Evolutionary conservation across 495 filamentous ascomycete species (phyloP), one percentile per base, ranked within the genome.

Genomic region (Baudoinia panamericana): DNA sequence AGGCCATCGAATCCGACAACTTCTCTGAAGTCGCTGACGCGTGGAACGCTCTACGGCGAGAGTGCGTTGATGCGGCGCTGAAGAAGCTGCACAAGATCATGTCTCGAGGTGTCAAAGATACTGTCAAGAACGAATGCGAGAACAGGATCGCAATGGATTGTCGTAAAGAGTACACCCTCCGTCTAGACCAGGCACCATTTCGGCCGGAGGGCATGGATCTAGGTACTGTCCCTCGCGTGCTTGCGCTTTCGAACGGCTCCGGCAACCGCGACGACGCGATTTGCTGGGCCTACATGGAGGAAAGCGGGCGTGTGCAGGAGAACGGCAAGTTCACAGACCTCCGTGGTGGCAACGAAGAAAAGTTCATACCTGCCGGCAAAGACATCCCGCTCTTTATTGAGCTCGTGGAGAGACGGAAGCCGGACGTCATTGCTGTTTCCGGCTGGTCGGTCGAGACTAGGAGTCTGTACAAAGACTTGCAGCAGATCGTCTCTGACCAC

Each of bases 1-100:
- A 65, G n/a, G 78, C 85, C 38, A 85, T 97, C 42, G 75, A 78
- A 31, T 93, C 85, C 0, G 90, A 96, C 52, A 93, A 92, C 56
- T 85, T 81, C 60, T 95, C 88, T 49, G 86, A 93, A 54, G 68
- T 90, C 12, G 92, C 90, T 10, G 92, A 97, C 59, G 80, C 83
- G 3, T 97, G 90, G 90, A 96, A 96, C 45, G 68, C 71, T 13
- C 75, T 86, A 46, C 78, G 90, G 12, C 72, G 77, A 38, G 86
- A 92, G 41, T 79, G 84, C 13, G 56, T 97, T 31, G 82, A 94
- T 51, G 50, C 80, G 31, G 92, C 86, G 8, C 72, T 93, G 28
- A 50, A 59, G 1, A 93, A 87, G 54, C 67, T 97, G n/a, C 79
- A 87, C 43, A 75, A 71, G 47, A 63, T 92, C 43, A 82, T 96